These are phyloP conservation scores for Penicillium coprophilum DNA, from an alignment of 495 filamentous ascomycete species.

Conservation along the genomic window DNA sequence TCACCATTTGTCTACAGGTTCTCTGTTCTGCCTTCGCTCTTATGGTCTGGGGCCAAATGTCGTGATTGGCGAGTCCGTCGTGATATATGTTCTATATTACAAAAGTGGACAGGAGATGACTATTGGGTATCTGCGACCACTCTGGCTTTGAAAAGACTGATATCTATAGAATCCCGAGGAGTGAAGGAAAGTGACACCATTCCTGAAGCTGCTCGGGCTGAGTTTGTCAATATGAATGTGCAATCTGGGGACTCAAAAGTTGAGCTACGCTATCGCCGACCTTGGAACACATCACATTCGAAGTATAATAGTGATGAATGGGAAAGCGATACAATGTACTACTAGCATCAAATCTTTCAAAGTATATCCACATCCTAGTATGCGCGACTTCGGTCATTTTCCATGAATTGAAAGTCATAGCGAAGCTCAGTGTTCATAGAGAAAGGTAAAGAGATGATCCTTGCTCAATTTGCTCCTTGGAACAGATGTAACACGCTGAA, in stretches of 20 bases:
- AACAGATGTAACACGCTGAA: no score
- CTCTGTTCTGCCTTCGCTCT: not conserved
- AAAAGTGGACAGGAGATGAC: not conserved
- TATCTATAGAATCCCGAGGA: not conserved
- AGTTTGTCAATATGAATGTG: not conserved
- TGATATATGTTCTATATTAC: not conserved
- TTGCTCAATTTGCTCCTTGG: no score
- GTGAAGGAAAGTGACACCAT: not conserved
- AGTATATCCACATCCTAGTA: no score
- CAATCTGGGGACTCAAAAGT: not conserved
- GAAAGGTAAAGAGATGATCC: no score
- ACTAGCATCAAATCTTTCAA: not conserved
- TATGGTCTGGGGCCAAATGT: not conserved
- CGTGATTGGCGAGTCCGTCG: not conserved
- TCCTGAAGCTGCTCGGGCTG: not conserved
- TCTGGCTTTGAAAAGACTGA: not conserved
- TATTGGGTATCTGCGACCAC: not conserved
- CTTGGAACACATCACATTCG: not conserved
- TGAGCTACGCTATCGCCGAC: not conserved
- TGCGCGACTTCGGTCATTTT: no score
- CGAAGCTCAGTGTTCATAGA: no score
- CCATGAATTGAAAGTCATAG: no score
- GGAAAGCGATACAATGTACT: not conserved
- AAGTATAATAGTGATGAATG: not conserved
- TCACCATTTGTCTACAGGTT: not conserved